phyloP scores from a whole-genome alignment of 116 monocot genomes.

The Trichopus zeylanicus region DNA sequence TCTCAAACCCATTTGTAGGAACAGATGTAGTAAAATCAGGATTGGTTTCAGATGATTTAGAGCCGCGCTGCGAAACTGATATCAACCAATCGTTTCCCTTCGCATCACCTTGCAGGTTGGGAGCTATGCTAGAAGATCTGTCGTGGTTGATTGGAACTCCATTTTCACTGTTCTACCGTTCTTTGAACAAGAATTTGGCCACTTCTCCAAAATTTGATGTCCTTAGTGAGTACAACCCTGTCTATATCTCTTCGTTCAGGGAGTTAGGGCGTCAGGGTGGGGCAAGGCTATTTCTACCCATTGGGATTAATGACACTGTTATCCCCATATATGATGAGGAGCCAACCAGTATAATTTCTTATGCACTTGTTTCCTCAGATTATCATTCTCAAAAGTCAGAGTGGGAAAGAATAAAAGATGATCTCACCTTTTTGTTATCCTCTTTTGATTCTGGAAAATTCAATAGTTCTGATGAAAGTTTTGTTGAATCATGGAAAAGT shows the following conservation, averaged over 20 bases:
- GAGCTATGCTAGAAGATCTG: constrained; percentile 34
- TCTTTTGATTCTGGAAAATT: constrained; percentile 34
- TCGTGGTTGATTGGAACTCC: constrained; percentile 40
- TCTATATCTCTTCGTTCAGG: constrained; percentile 36
- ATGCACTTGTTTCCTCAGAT: constrained; percentile 61
- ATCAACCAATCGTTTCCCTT: constrained; percentile 17
- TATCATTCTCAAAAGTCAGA: constrained; percentile 60
- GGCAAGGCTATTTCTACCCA: constrained; percentile 50
- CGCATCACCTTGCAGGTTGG: constrained; percentile 14
- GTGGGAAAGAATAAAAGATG: constrained; percentile 37
- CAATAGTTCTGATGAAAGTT: constrained; percentile 31
- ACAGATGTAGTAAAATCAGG: constrained; percentile 15
- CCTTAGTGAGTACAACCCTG: constrained; percentile 51
- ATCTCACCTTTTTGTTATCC: constrained; percentile 29
- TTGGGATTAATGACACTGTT: constrained; percentile 57
- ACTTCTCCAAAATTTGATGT: constrained; percentile 23
- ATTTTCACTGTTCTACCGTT: constrained; percentile 43
- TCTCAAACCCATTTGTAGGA: constrained; percentile 16
- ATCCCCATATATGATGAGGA: constrained; percentile 87
- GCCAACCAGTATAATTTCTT: constrained; percentile 81
- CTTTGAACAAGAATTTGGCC: constrained; percentile 44
- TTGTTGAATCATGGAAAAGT: constrained; percentile 34
- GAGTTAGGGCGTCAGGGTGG: constrained; percentile 44
- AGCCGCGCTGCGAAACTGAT: constrained; percentile 23
- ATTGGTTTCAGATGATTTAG: constrained; percentile 25